phyloP scores from a whole-genome alignment of 495 filamentous ascomycete genomes.

The Parachaetomium inaequale region DNA sequence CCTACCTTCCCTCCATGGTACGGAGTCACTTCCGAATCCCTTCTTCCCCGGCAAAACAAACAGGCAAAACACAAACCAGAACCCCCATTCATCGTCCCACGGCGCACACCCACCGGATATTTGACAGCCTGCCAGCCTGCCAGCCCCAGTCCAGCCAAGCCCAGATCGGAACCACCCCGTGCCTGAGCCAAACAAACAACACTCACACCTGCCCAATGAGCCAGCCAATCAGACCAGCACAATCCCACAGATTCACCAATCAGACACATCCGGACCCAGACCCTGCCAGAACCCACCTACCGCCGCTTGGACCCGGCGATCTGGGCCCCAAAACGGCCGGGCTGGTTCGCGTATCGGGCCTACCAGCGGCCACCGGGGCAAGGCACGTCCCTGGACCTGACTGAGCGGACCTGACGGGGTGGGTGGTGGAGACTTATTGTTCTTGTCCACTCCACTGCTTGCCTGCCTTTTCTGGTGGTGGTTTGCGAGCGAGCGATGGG shows the following conservation, averaged over 20 bases:
- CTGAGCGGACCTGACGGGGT: not conserved
- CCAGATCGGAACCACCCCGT: not conserved
- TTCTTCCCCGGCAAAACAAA: too few species aligned
- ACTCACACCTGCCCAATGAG: not conserved
- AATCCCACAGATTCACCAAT: not conserved
- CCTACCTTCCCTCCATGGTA: too few species aligned
- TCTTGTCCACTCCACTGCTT: too few species aligned
- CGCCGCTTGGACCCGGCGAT: slow-evolving; percentile 17
- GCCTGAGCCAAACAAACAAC: not conserved
- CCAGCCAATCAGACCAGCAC: not conserved
- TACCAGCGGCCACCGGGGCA: slow-evolving; percentile 11
- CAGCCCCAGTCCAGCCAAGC: too few species aligned
- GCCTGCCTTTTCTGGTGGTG: too few species aligned
- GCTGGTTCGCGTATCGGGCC: slow-evolving; percentile 18
- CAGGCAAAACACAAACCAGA: not conserved
- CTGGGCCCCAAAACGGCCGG: slow-evolving; percentile 11
- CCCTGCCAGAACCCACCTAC: too few species aligned
- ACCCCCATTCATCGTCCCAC: not conserved
- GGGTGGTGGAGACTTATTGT: not conserved
- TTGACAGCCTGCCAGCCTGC: too few species aligned
- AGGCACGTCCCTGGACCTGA: not conserved
- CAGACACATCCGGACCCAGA: not conserved
- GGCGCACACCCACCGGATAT: not conserved
- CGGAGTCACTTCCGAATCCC: too few species aligned
- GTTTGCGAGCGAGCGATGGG: too few species aligned